Conservation (phyloP, 495 filamentous ascomycete species). For the Penicillium mononematosum region DNA sequence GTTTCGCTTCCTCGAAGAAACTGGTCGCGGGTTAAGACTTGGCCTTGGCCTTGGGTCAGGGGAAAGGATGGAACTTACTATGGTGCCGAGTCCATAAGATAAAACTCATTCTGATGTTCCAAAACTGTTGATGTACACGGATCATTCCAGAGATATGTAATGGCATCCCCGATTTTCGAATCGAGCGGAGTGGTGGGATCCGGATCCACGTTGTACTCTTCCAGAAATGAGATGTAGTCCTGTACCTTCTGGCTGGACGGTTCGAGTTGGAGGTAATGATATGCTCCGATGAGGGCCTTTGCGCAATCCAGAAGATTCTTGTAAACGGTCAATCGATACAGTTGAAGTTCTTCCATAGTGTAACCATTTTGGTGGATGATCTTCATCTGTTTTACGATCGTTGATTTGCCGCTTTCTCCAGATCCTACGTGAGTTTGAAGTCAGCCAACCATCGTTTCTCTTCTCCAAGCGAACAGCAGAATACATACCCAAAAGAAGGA, state of each 20-base stretch:
- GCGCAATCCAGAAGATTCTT: constrained; percentile 97
- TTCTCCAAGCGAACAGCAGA: background rate
- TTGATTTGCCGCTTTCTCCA: constrained; percentile 97
- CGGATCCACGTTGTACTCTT: constrained; percentile 85
- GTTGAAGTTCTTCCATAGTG: constrained; percentile 80
- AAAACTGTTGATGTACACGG: constrained; percentile 78
- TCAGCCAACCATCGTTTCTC: constrained; percentile 11
- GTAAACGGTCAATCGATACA: constrained; percentile 94
- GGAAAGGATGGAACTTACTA: constrained; percentile 63
- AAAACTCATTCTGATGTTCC: constrained; percentile 96
- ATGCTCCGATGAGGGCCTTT: constrained; percentile 83
- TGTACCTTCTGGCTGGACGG: constrained; percentile 67
- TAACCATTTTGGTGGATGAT: constrained; percentile 99
- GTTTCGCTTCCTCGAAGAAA: constrained; percentile 89
- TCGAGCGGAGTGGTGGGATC: constrained; percentile 83
- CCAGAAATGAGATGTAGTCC: constrained; percentile 73
- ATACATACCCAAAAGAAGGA: constrained; percentile 81
- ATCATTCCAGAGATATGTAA: constrained; percentile 88
- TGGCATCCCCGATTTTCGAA: constrained; percentile 72
- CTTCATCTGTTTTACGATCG: constrained; percentile 99
- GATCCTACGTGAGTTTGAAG: constrained; percentile 59
- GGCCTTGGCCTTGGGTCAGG: background rate
- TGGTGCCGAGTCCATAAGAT: constrained; percentile 97
- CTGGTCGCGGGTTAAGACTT: constrained; percentile 43
- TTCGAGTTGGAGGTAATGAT: constrained; percentile 82